Evolutionary conservation across 2,329 filamentous ascomycete genomes (phyloP).

Genomic region (Epichloe typhina): DNA sequence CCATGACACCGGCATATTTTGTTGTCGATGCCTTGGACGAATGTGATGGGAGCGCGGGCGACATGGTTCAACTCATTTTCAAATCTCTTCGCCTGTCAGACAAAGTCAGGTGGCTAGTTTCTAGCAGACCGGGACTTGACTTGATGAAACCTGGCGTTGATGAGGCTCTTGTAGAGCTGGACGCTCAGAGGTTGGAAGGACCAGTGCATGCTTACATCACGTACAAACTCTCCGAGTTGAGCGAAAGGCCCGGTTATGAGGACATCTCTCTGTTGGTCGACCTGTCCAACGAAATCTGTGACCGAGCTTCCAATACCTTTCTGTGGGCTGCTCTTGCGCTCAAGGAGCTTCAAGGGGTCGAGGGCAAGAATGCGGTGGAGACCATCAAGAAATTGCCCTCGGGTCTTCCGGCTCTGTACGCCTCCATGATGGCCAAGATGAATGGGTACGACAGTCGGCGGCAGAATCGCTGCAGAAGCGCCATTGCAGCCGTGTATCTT

Average conservation of each 20-base stretch:
- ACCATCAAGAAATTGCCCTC: conserved; percentile 4
- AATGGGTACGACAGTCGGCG: background rate
- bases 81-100: conserved; percentile 12
- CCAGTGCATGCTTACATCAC: conserved; percentile 26
- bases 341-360: conserved; percentile 5
- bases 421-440: conserved; percentile 3
- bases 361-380: conserved; percentile 4
- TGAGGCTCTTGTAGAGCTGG: conserved; percentile 23
- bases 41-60: conserved; percentile 17
- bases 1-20: conserved; percentile 21
- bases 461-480: conserved; percentile 4
- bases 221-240: conserved; percentile 15
- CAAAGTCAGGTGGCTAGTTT: conserved; percentile 27
- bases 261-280: conserved; percentile 2
- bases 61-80: conserved; percentile 25
- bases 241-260: background rate
- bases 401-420: conserved; percentile 4
- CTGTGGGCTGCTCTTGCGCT: conserved; percentile 8
- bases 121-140: conserved; percentile 20
- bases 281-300: conserved; percentile 5
- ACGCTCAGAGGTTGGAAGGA: conserved; percentile 18
- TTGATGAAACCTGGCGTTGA: conserved; percentile 20
- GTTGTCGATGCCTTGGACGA: conserved; percentile 37
- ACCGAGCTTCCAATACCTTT: conserved; percentile 10
- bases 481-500: conserved; percentile 10